Evolutionary conservation across 768 basidiomycete species (phyloP).

Genomic region (Tulasnella sp.): DNA sequence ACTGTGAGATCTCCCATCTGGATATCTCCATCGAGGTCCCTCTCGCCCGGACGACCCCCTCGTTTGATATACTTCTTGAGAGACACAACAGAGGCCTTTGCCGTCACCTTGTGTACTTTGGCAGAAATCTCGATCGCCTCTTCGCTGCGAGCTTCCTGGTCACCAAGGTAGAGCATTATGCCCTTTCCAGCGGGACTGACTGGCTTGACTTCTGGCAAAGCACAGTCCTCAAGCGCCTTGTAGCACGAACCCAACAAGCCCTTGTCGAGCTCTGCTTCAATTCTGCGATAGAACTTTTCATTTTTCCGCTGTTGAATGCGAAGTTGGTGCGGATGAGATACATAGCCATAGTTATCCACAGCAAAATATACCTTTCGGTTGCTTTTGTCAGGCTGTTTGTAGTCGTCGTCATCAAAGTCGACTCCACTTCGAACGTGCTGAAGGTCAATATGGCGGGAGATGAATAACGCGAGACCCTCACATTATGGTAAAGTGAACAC

Average conservation of each 20-base stretch:
- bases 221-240: constrained; percentile 48
- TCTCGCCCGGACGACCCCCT: constrained; percentile 23
- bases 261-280: constrained; percentile 32
- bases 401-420: constrained; percentile 74
- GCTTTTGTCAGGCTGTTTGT: constrained; percentile 55
- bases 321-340: neutral
- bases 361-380: constrained; percentile 47
- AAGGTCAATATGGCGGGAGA: constrained; percentile 9
- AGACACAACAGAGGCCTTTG: constrained; percentile 49
- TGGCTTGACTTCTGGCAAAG: constrained; percentile 48
- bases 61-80: constrained; percentile 55
- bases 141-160: constrained; percentile 48
- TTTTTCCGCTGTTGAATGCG: constrained; percentile 46
- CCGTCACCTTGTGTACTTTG: constrained; percentile 70
- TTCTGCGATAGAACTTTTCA: constrained; percentile 52
- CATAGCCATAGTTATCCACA: neutral
- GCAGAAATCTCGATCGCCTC: constrained; percentile 65
- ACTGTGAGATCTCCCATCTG: constrained; percentile 18
- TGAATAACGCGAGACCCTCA: constrained; percentile 25
- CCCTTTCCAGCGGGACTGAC: constrained; percentile 52
- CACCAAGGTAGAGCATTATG: constrained; percentile 68
- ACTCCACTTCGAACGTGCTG: constrained; percentile 45
- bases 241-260: constrained; percentile 54
- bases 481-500: constrained; percentile 58
- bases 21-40: constrained; percentile 27